A percentile compares a stretch with the other conserved stretches of the same genome.
phyloP scores from a whole-genome alignment of 2,329 filamentous ascomycete genomes.

The Trichophyton mentagrophytes region DNA sequence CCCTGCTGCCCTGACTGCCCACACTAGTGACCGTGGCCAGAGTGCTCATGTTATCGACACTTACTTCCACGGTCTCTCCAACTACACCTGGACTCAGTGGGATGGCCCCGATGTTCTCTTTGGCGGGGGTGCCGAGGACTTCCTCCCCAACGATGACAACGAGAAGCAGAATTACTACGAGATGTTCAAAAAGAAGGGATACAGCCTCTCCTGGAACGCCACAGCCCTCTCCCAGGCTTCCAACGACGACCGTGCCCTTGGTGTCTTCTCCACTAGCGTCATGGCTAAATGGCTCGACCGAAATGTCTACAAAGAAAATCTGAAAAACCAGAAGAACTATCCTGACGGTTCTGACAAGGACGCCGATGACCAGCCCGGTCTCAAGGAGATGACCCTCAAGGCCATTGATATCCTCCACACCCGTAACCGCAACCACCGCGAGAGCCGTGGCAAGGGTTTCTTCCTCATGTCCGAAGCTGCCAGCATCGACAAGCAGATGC shows the following conservation, averaged over 20 bases:
- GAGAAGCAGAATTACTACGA: conserved; percentile 59
- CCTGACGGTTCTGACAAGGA: conserved; percentile 52
- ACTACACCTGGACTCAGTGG: conserved; percentile 76
- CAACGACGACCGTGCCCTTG: conserved; percentile 53
- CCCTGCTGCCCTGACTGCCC: conserved; percentile 59
- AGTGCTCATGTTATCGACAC: conserved; percentile 65
- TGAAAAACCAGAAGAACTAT: conserved; percentile 52
- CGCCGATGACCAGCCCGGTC: conserved; percentile 63
- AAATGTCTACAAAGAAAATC: conserved; percentile 63
- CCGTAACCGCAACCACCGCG: conserved; percentile 39
- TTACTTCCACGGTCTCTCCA: conserved; percentile 60
- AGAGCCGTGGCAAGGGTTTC: conserved; percentile 53
- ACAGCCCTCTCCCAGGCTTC: conserved; percentile 50
- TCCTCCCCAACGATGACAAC: conserved; percentile 55
- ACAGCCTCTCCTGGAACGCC: conserved; percentile 61
- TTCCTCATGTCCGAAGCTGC: conserved; percentile 82
- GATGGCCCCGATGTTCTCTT: conserved; percentile 69
- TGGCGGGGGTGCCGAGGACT: conserved; percentile 71
- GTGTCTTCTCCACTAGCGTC: conserved; percentile 62
- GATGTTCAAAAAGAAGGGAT: conserved; percentile 58
- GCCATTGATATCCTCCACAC: conserved; percentile 65
- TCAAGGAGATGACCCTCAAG: conserved; percentile 84
- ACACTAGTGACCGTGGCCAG: conserved; percentile 56
- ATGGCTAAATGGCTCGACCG: conserved; percentile 79
- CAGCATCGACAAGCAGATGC: conserved; percentile 84